Base-by-base conservation (phyloP, 495 filamentous ascomycete species). In the Pyrenula aspistea region DNA sequence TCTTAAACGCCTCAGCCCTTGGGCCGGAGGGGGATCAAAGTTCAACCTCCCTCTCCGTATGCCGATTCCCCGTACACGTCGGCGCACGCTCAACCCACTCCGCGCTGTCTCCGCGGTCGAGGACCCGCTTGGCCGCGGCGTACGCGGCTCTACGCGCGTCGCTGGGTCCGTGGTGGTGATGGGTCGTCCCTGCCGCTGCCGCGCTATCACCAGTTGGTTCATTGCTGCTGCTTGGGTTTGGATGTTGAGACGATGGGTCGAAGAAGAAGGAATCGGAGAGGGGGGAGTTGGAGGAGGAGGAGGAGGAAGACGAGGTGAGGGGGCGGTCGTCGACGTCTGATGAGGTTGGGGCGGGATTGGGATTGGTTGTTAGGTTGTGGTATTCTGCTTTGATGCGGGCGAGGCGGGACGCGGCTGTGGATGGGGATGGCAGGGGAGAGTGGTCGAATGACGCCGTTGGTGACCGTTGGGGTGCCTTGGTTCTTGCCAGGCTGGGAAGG, bases 21-120 rank as follows among this genome's bases (percentile, higher is more conserved):
- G n/a, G n/a, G n/a, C n/a, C n/a, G n/a, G n/a, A n/a, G n/a, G n/a
- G n/a, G n/a, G n/a, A n/a, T 67, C 58, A 79, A n/a, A 81, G 59
- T 57, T 81, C 78, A 53, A 70, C 57, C 62, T 80, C 78, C 54
- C 71, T 68, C 53, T 76, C 70, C 0, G 68, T 63, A 60, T 80
- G 77, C 57, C 75, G 73, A 58, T 71, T 63, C 12, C 68, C 68
- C 12, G 73, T 70, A 24, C 78, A 80, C 51, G 77, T 60, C 24
- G 79, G 63, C 15, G 73, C 66, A 20, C 75, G 58, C 22, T 71
- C 65, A 42, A 64, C 65, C 77, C 78, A 81, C 1, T 63, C 69
- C 24, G 68, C 65, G 55, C 31, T 42, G 15, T 42, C 31, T 4
- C 31, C 31, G 31, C 15, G 8, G 4, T 62, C 72, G 10, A 57